Percentiles rank a stretch among this genome's conserved stretches.
Conservation (phyloP, 495 filamentous ascomycete species). For the Trichoderma erinaceum region DNA sequence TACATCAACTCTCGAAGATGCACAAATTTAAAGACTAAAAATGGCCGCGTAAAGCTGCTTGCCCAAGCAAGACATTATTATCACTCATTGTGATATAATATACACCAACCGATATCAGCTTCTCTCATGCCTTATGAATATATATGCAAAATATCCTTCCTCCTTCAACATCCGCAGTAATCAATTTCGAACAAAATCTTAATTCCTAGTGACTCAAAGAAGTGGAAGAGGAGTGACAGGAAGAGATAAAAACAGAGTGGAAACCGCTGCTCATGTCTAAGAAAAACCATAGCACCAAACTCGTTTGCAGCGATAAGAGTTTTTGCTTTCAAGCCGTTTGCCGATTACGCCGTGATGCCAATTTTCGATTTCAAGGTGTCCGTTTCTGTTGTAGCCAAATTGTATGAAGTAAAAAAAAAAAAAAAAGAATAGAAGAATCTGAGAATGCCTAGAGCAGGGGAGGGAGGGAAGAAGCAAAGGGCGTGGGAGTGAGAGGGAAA, state of each 20-base stretch:
- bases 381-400: not conserved
- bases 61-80: not conserved
- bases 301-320: not conserved
- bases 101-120: no score
- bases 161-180: not conserved
- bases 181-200: not conserved
- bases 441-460: not conserved
- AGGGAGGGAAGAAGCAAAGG: no score
- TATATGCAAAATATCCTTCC: no score
- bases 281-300: not conserved
- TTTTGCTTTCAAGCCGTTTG: not conserved
- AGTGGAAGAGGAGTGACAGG: not conserved
- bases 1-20: not conserved
- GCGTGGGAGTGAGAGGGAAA: not conserved
- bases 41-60: not conserved
- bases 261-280: not conserved
- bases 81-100: no score
- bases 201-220: not conserved
- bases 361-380: not conserved
- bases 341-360: not conserved
- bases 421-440: not conserved
- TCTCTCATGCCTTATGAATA: no score
- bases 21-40: not conserved
- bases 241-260: not conserved
- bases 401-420: not conserved